These are phyloP conservation scores for Apiotrichum veenhuisii DNA, from an alignment of 1,284 basidiomycete species.

Conservation along the genomic window DNA sequence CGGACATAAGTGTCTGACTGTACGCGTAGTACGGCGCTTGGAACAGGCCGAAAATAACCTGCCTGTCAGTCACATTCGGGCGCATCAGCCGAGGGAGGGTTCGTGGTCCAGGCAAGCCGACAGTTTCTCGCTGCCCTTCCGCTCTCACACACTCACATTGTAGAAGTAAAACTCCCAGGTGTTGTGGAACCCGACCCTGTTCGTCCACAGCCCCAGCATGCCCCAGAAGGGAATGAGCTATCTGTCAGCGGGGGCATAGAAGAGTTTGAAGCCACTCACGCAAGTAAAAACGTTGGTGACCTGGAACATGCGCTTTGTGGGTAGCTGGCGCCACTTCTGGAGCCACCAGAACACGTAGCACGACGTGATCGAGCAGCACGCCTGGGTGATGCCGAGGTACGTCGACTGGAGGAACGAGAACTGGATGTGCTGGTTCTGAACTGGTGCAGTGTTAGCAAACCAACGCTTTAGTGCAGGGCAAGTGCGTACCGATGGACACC, in stretches of 20 bases:
- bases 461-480: too few relatives aligned
- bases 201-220: constrained; percentile 77
- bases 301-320: constrained; percentile 54
- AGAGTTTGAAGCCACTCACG: neutral
- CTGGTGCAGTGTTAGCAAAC: neutral
- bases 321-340: constrained; percentile 68
- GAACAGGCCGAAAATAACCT: constrained; percentile 69
- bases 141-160: constrained; percentile 7
- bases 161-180: constrained; percentile 79
- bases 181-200: constrained; percentile 70
- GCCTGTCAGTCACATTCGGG: constrained; percentile 42
- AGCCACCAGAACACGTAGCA: constrained; percentile 70
- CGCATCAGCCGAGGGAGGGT: too few relatives aligned
- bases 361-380: constrained; percentile 60
- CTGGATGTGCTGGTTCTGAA: constrained; percentile 68
- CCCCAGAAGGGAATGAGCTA: constrained; percentile 70
- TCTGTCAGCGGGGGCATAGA: neutral
- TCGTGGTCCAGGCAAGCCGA: too few relatives aligned
- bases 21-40: constrained; percentile 82
- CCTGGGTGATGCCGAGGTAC: constrained; percentile 69
- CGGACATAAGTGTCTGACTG: constrained; percentile 53
- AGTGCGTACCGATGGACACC: constrained; percentile 10
- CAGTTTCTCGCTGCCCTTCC: too few relatives aligned
- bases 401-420: constrained; percentile 73
- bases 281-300: constrained; percentile 71